Evolutionary conservation across 306 rosid species (phyloP).

Genomic region (Prunus dulcis): DNA sequence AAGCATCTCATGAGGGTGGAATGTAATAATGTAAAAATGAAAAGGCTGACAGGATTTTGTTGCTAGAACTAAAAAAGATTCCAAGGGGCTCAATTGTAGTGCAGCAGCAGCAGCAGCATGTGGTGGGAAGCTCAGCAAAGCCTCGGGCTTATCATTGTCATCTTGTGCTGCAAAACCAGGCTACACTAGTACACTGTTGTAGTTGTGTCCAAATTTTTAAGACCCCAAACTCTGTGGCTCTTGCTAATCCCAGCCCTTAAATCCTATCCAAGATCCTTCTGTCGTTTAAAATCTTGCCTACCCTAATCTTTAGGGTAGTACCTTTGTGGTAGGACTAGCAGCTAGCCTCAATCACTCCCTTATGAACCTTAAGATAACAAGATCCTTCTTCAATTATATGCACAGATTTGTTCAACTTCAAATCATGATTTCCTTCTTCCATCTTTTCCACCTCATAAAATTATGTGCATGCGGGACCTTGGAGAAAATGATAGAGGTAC

Average conservation of each 20-base stretch:
- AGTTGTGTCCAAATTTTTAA: background rate
- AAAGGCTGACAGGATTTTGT: background rate
- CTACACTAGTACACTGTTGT: background rate
- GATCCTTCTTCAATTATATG: background rate
- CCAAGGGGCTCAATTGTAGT: background rate
- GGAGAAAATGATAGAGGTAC: background rate
- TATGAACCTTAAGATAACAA: background rate
- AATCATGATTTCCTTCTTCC: background rate
- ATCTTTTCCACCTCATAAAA: background rate
- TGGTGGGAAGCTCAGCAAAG: constrained; percentile 1
- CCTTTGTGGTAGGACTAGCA: background rate
- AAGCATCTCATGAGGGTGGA: background rate
- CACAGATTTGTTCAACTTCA: background rate
- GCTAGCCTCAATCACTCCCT: background rate
- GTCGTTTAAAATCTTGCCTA: background rate
- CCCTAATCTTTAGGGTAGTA: background rate
- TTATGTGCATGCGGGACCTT: background rate
- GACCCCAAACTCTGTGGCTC: background rate
- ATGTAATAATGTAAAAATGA: background rate
- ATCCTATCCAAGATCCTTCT: background rate
- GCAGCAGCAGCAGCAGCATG: constrained; percentile 9
- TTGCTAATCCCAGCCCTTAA: background rate
- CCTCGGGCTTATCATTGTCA: constrained; percentile 14
- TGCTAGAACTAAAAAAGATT: background rate
- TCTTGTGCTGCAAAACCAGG: constrained; percentile 7